Evolutionary conservation across 495 filamentous ascomycete species (phyloP), one percentile per base, ranked within the genome.

Genomic region (Xylaria sp.): DNA sequence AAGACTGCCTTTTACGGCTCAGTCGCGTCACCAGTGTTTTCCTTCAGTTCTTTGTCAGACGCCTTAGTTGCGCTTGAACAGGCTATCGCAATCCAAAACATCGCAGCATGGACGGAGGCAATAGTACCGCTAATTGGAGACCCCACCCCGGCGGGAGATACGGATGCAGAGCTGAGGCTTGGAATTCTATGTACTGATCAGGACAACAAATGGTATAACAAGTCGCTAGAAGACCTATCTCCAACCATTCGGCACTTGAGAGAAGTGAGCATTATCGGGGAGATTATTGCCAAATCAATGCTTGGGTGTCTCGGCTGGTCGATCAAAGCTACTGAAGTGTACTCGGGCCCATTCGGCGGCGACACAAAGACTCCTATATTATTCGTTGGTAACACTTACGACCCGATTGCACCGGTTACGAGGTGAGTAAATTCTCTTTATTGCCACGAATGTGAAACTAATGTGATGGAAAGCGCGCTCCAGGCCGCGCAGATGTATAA

Each of bases 291-390:
- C 4, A 53, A 66, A n/a, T 66, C 63, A 35, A 53, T 53, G 46
- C 44, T 66, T 7, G 63, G 63, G 2, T 66, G 63, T 24, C 44
- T 66, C 44, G 33, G 63, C 29, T 66, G 63, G 63, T 53, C 63
- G n/a, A 66, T 66, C 46, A n/a, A 66, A 53, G 43, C 63, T 53
- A 12, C 63, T 1, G 63, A 66, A 15, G 46, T 26, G 3, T 66
- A 5, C 24, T 53, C 63, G 6, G 63, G 63, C 19, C 63, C 63
- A 19, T 66, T 66, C 31, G 63, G 63, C 17, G 63, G 63, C 57
- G 74, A 80, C n/a, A 88, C 86, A 1, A 77, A 83, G 0, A 82
- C 85, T 65, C 88, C 88, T 3, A 72, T 91, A 55, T 79, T 91
- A 12, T 86, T 91, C 53, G 77, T 90, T 5, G 84, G 82, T 69